Percentiles rank a stretch among this genome's conserved stretches.
Evolutionary conservation across 306 rosid genomes (phyloP).

Genomic region (Luffa aegyptiaca): DNA sequence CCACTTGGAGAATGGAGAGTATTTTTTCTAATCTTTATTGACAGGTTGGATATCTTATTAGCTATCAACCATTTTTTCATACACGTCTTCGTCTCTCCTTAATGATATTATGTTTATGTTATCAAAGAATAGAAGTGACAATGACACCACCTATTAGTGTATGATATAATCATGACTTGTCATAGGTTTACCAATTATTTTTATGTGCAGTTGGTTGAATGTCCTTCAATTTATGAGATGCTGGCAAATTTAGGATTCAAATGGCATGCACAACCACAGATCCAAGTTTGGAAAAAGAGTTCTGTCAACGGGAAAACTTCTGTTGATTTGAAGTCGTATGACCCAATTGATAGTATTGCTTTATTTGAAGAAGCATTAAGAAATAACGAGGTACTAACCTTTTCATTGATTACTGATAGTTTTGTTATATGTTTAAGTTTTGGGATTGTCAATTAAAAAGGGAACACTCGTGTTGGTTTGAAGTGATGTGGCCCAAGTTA

Average conservation of each 20-base stretch:
- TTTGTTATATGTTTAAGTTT: not conserved
- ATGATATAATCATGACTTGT: not conserved
- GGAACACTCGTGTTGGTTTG: slow-evolving; percentile 32
- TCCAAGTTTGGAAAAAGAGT: slow-evolving; percentile 72
- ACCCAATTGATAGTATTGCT: slow-evolving; percentile 30
- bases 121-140: not conserved
- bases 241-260: slow-evolving; percentile 65
- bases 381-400: slow-evolving; percentile 51
- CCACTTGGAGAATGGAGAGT: not conserved
- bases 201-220: slow-evolving; percentile 62
- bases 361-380: slow-evolving; percentile 68
- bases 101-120: not conserved
- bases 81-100: not conserved
- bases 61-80: not conserved
- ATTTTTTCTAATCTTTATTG: not conserved
- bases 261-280: slow-evolving; percentile 67
- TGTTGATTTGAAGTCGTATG: slow-evolving; percentile 59
- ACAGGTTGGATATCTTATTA: not conserved
- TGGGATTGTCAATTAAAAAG: slow-evolving; percentile 7
- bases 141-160: not conserved
- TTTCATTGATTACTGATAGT: not conserved
- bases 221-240: slow-evolving; percentile 96
- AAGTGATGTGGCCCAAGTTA: slow-evolving; percentile 52
- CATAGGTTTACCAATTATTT: slow-evolving; percentile 11
- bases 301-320: slow-evolving; percentile 34